Conservation (phyloP, 345 rosid species). For the Eutrema japonicum region DNA sequence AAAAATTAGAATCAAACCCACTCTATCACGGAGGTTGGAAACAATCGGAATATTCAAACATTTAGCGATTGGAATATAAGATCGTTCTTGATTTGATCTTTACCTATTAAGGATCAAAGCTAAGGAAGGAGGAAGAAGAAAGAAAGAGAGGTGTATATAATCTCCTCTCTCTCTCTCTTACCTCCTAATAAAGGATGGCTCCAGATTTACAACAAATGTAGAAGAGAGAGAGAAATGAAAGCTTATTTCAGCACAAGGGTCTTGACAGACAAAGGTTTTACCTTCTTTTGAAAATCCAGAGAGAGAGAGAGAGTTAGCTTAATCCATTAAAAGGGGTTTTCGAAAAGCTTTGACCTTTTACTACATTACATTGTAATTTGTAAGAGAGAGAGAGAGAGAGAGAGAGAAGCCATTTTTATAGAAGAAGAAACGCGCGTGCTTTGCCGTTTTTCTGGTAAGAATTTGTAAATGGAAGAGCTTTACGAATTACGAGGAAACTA, state of each 20-base stretch:
- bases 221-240: constrained; percentile 36
- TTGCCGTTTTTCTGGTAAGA: constrained; percentile 30
- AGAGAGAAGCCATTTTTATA: constrained; percentile 31
- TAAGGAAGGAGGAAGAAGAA: constrained; percentile 29
- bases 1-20: constrained; percentile 11
- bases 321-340: constrained; percentile 43
- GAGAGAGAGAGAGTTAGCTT: constrained; percentile 31
- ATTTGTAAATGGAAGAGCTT: constrained; percentile 17
- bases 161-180: background rate
- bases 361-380: constrained; percentile 20
- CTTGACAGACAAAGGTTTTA: constrained; percentile 27
- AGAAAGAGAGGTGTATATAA: constrained; percentile 42
- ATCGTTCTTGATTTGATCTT: background rate
- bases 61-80: constrained; percentile 10
- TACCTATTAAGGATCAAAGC: constrained; percentile 44
- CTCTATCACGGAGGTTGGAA: constrained; percentile 35
- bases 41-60: constrained; percentile 33
- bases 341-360: constrained; percentile 30
- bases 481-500: background rate
- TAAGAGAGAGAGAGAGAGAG: constrained; percentile 11
- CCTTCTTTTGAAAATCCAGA: constrained; percentile 22
- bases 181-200: constrained; percentile 30
- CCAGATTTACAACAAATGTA: constrained; percentile 39
- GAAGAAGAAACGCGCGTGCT: constrained; percentile 32
- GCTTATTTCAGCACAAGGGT: constrained; percentile 16